These are phyloP conservation scores for Erodium texanum DNA, from an alignment of 441 rosid species.

Conservation along the genomic window DNA sequence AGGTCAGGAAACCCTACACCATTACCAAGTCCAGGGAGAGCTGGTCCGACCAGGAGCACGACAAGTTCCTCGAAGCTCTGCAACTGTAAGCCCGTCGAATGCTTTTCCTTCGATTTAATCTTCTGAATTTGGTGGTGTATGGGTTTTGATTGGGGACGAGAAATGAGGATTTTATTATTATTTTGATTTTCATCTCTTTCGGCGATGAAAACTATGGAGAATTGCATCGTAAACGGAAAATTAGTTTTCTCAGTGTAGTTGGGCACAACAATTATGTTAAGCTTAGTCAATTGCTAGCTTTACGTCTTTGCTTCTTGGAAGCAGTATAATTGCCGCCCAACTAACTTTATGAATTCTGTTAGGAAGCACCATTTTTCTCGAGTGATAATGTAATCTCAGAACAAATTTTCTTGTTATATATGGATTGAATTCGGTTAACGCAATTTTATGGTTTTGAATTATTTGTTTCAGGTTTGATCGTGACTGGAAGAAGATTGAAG, in stretches of 20 bases:
- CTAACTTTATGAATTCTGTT: not conserved
- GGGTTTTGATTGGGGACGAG: not conserved
- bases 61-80: constrained; percentile 91
- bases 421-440: not conserved
- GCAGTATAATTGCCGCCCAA: not conserved
- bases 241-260: not conserved
- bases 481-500: constrained; percentile 98
- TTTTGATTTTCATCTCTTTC: not conserved
- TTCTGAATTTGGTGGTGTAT: not conserved
- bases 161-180: not conserved
- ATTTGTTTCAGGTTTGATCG: constrained; percentile 66
- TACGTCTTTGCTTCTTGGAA: not conserved
- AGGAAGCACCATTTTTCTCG: not conserved
- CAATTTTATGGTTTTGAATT: constrained; percentile 5
- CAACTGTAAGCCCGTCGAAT: constrained; percentile 47
- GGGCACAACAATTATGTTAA: not conserved
- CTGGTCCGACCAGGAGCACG: constrained; percentile 97
- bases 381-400: not conserved
- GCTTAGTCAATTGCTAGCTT: too few species aligned
- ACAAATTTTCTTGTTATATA: constrained; percentile 1
- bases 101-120: too few species aligned
- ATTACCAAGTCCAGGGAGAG: constrained; percentile 93
- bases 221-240: not conserved
- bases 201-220: not conserved
- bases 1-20: constrained; percentile 87